A percentile compares a stretch with the other conserved stretches of the same genome.
Conservation (phyloP, 106 monocot genomes). For the Platanthera guangdongensis region DNA sequence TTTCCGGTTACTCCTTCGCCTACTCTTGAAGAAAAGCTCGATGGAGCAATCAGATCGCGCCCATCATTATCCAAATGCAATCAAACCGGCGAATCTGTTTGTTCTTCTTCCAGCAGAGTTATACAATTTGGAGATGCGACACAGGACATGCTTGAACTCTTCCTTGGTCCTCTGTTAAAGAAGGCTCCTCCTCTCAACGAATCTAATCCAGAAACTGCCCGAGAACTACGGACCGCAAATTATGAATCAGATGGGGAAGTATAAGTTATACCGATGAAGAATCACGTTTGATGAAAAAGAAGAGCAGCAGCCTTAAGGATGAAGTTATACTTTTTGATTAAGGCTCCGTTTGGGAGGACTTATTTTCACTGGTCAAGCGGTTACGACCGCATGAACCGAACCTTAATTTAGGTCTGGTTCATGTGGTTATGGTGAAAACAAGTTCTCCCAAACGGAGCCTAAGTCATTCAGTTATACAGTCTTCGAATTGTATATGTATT, state of each 20-base stretch:
- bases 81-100: constrained; percentile 5
- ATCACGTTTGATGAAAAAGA: constrained; percentile 42
- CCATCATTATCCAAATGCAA: constrained; percentile 24
- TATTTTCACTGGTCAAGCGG: too few species aligned
- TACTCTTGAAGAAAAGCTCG: not conserved
- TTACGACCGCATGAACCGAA: too few species aligned
- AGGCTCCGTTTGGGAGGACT: not conserved
- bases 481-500: not conserved
- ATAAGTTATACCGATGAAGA: constrained; percentile 8
- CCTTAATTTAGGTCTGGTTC: too few species aligned
- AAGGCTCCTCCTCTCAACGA: constrained; percentile 14
- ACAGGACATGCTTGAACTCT: constrained; percentile 60
- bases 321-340: constrained; percentile 40
- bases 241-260: constrained; percentile 9
- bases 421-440: too few species aligned
- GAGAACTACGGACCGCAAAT: not conserved
- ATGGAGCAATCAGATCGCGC: not conserved
- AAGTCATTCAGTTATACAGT: not conserved
- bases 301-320: constrained; percentile 66
- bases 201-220: not conserved
- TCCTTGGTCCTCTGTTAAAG: constrained; percentile 50
- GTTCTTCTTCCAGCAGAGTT: not conserved
- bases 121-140: constrained; percentile 36
- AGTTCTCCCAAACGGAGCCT: too few species aligned
- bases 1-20: constrained; percentile 4